Conservation (phyloP, 2,329 filamentous ascomycete genomes). For the Seiridium unicorne region DNA sequence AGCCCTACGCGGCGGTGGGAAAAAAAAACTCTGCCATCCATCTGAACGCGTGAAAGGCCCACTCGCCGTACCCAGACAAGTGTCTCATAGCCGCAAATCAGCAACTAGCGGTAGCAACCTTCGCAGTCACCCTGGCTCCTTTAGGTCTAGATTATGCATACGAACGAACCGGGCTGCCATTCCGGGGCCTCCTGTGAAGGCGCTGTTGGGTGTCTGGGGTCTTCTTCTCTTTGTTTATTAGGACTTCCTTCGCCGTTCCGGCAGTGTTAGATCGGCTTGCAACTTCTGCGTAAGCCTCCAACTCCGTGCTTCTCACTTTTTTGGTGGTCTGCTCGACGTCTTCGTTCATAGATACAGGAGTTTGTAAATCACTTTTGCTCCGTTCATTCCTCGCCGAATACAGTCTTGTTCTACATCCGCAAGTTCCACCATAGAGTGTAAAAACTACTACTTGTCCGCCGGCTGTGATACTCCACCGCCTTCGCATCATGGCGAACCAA, state of each 20-base stretch:
- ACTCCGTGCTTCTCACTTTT: too few relatives aligned
- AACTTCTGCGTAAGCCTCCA: background rate
- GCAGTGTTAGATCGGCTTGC: background rate
- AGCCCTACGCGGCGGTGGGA: too few relatives aligned
- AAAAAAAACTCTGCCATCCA: too few relatives aligned
- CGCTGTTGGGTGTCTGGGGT: background rate
- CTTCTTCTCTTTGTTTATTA: background rate
- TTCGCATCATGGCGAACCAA: slow-evolving; percentile 16
- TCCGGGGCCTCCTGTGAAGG: background rate
- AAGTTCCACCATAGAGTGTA: background rate
- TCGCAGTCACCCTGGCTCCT: background rate
- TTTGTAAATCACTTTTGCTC: too few relatives aligned
- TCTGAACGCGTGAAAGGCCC: background rate
- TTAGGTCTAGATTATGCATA: slow-evolving; percentile 2
- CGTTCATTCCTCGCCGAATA: too few relatives aligned
- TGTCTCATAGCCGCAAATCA: background rate
- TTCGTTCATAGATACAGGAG: too few relatives aligned
- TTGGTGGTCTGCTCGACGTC: too few relatives aligned
- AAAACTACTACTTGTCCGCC: background rate
- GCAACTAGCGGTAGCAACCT: background rate
- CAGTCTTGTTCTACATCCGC: too few relatives aligned
- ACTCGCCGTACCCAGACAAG: background rate
- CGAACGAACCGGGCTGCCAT: background rate
- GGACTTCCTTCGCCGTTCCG: slow-evolving; percentile 7
- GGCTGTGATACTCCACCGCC: background rate